Evolutionary conservation across 2,329 filamentous ascomycete genomes (phyloP), one percentile per base, ranked within the genome.

Genomic region (Epichloe brachyelytri): DNA sequence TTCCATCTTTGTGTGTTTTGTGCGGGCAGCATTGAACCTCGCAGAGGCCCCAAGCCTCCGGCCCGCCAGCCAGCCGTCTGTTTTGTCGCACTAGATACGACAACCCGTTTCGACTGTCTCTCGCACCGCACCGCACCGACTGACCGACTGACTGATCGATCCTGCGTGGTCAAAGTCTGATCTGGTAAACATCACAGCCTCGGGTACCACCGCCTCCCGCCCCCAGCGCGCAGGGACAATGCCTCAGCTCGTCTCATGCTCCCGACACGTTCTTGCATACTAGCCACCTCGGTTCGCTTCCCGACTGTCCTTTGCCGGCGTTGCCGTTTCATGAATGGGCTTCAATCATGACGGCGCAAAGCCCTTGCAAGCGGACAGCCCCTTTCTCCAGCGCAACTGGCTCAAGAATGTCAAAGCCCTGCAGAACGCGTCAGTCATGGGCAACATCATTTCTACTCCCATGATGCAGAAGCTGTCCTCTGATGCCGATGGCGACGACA

Each of bases 361-460:
- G 64, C 60, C 67, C 68, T 55, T 72, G 68, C 60, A 69, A 70
- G 64, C 71, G 72, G 65, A 71, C 68, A 58, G 66, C 73, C 51
- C 77, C 54, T 79, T 75, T 63, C 71, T 79, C 53, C 73, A 77
- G 57, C 72, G 76, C 61, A 77, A 74, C 60, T 78, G 73, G 74
- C 67, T 72, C 55, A 70, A 66, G 54, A 70, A 69, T 46, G 65
- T 76, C 60, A 71, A 71, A 53, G 66, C 70, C 54, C 65, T 65
- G 57, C 69, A 73, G 59, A 54, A 56, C 33, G 59, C 62, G 43
- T 58, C 63, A 51, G 60, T 62, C 53, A 75, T 75, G 71, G 72
- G 72, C 48, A 70, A 65, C 59, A 70, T 69, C 52, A 56, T 68
- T 14, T 70, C 69, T 38, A 66, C 66, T 47, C 59, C 66, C 10